Evolutionary conservation across 2,329 filamentous ascomycete species (phyloP), one percentile per base, ranked within the genome.

Genomic region (Sporothrix pseudoabietina): DNA sequence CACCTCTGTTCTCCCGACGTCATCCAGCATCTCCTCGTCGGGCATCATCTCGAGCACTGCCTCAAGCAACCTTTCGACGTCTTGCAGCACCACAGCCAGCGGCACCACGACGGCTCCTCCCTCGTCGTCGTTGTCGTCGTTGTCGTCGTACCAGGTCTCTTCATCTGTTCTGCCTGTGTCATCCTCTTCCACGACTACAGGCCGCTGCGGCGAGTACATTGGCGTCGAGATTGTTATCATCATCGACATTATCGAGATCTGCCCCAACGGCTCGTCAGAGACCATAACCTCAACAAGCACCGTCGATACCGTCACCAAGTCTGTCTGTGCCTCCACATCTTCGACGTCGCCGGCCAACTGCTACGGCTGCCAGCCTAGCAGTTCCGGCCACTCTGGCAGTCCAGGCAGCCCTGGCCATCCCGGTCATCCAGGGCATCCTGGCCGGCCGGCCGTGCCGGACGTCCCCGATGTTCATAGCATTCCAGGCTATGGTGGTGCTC

Each of bases 221-320:
- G 61, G n/a, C 16, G 52, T 76, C 54, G 72, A 72, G n/a, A 65
- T 75, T 9, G 52, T 73, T 12, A 32, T 74, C 26, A 66, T 75
- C 22, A 63, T 74, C 3, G 75, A 76, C n/a, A 49, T 76, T 14
- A 44, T 76, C 5, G 73, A 74, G 19, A 44, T 76, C 19, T 73
- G 69, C 26, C 74, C 66, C 4, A 47, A 63, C 49, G 71, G 71
- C 4, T 71, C 49, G 16, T 68, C 54, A 0, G 14, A 5, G 9
- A 74, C 69, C 14, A 63, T 47, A 12, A 74, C 72, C 1, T 49
- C 68, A 3, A 73, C 74, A 5, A 72, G n/a, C 57, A 35, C 68
- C 5, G 52, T 74, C n/a, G 71, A 71, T 30, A 74, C 71, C 3
- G 39, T 72, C 19, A 75, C 71, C 19, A 49, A 69, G 65, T 63